Evolutionary conservation across 2,329 filamentous ascomycete genomes (phyloP).

Genomic region (Pseudocercospora ulei): DNA sequence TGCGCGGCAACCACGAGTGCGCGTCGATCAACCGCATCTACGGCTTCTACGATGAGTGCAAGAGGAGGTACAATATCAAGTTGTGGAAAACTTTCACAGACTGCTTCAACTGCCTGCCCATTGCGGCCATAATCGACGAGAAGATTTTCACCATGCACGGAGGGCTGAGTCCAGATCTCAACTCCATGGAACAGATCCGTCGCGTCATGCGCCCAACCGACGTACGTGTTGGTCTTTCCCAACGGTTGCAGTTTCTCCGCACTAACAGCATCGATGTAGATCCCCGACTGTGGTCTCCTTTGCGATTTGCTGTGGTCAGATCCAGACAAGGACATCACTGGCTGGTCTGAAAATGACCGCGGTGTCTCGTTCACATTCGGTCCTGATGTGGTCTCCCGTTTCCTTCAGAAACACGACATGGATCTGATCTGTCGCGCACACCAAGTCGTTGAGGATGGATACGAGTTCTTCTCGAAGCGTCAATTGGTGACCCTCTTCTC

Average conservation of each 20-base stretch:
- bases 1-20: slow-evolving; percentile 97
- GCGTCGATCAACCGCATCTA: slow-evolving; percentile 98
- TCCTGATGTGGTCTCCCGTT: slow-evolving; percentile 90
- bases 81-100: slow-evolving; percentile 99
- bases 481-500: slow-evolving; percentile 96
- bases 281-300: slow-evolving; percentile 92
- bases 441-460: slow-evolving; percentile 96
- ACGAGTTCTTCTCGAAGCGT: slow-evolving; percentile 98
- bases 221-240: slow-evolving; percentile 52
- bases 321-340: slow-evolving; percentile 97
- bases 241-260: slow-evolving; percentile 11
- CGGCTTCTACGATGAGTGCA: slow-evolving; percentile 99
- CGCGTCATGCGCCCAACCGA: slow-evolving; percentile 98
- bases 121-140: slow-evolving; percentile 97
- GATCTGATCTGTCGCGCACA: slow-evolving; percentile 97
- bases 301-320: slow-evolving; percentile 98
- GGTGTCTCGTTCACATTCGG: slow-evolving; percentile 98
- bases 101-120: slow-evolving; percentile 98
- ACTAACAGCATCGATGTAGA: slow-evolving; percentile 47
- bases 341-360: slow-evolving; percentile 97
- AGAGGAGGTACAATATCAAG: slow-evolving; percentile 98
- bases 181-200: slow-evolving; percentile 99
- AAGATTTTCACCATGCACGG: slow-evolving; percentile 99
- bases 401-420: slow-evolving; percentile 99
- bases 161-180: slow-evolving; percentile 88